These are phyloP conservation scores for Moniliella sp. DNA, from an alignment of 1,284 basidiomycete species.

Conservation along the genomic window DNA sequence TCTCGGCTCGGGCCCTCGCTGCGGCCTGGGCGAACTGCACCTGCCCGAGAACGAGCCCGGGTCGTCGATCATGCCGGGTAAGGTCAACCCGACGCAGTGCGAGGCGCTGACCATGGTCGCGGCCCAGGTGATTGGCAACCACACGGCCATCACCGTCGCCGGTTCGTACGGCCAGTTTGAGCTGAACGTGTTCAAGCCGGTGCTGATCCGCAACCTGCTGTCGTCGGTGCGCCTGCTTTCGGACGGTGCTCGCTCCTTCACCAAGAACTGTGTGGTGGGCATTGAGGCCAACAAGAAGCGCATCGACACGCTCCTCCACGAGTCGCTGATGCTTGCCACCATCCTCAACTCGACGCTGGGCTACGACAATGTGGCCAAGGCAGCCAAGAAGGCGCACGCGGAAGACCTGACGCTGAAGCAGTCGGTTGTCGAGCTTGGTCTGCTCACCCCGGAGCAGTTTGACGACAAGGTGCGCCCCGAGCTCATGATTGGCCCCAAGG, in stretches of 20 bases:
- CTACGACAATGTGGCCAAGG: conserved; percentile 91
- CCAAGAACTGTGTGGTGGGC: conserved; percentile 85
- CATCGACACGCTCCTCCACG: conserved; percentile 69
- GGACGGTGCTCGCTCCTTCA: conserved; percentile 62
- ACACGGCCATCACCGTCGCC: conserved; percentile 75
- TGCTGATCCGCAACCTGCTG: conserved; percentile 88
- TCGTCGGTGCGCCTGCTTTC: conserved; percentile 80
- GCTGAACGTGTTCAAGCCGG: conserved; percentile 97
- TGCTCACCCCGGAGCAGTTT: conserved; percentile 74
- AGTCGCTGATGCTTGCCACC: conserved; percentile 71
- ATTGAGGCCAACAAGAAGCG: conserved; percentile 86
- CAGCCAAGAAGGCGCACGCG: conserved; percentile 96
- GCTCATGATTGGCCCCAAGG: conserved; percentile 35
- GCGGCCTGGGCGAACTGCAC: conserved; percentile 79
- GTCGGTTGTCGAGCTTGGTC: conserved; percentile 66
- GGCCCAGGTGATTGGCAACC: conserved; percentile 94
- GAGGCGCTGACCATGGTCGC: conserved; percentile 94
- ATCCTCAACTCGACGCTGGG: conserved; percentile 78
- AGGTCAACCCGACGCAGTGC: conserved; percentile 98
- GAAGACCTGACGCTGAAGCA: conserved; percentile 89
- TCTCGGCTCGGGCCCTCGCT: conserved; percentile 88
- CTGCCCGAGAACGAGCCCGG: conserved; percentile 97
- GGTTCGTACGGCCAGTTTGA: conserved; percentile 93
- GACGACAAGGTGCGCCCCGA: conserved; percentile 86
- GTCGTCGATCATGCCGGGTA: conserved; percentile 98